Percentiles rank a stretch among this genome's conserved stretches.
Evolutionary conservation across 345 rosid species (phyloP).

Genomic region (Ricinus communis): DNA sequence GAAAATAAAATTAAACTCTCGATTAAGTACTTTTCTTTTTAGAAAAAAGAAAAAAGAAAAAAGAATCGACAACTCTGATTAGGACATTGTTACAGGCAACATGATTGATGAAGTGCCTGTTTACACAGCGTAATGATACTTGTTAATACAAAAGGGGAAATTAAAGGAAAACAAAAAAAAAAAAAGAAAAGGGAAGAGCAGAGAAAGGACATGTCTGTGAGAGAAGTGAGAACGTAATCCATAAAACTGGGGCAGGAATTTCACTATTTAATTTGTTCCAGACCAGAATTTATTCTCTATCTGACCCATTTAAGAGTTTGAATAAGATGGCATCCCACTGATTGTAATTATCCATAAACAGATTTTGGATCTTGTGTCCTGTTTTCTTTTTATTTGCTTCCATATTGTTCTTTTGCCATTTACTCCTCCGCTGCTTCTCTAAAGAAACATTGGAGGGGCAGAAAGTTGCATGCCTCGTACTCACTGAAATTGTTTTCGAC

Average conservation of each 20-base stretch:
- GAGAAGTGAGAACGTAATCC: background rate
- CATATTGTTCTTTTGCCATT: background rate
- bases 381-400: constrained; percentile 7
- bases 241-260: background rate
- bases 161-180: background rate
- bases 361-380: constrained; percentile 36
- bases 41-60: no score
- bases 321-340: constrained; percentile 13
- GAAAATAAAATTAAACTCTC: no score
- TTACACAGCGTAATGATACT: no score
- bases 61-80: no score
- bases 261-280: no score
- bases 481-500: no score
- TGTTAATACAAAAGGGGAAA: no score
- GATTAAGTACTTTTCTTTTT: no score
- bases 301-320: background rate
- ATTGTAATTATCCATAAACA: constrained; percentile 1
- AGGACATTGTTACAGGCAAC: no score
- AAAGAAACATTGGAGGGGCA: constrained; percentile 3
- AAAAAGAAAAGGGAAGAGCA: background rate
- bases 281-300: background rate
- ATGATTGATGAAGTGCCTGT: no score
- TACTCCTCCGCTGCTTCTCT: background rate
- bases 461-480: no score
- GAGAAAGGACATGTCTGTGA: no score